Percentiles rank a stretch among this genome's conserved stretches.
Conservation (phyloP, 1,139 yeast species). For the Blastobotrys serpentis region DNA sequence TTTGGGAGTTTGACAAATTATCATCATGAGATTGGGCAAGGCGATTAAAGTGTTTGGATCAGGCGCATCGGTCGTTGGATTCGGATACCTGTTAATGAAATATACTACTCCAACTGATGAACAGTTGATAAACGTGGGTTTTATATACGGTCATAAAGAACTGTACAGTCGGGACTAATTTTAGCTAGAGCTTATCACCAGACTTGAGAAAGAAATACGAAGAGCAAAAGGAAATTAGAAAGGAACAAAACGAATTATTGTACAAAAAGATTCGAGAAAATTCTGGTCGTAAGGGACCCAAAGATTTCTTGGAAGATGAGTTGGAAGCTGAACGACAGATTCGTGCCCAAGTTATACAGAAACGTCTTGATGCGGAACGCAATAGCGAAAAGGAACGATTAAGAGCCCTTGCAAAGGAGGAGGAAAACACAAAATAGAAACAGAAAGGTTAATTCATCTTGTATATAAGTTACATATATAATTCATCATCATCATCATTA, state of each 20-base stretch:
- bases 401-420: constrained; percentile 34
- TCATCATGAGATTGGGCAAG: constrained; percentile 4
- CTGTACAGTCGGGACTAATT: no score
- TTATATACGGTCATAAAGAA: not conserved
- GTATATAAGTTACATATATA: no score
- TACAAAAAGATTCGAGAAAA: constrained; percentile 25
- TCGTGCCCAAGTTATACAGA: constrained; percentile 14
- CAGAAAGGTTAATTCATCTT: no score
- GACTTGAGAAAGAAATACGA: constrained; percentile 78
- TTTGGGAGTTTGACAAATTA: constrained; percentile 1
- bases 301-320: constrained; percentile 28
- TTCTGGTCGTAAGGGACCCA: constrained; percentile 27
- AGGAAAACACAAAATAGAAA: constrained; percentile 24
- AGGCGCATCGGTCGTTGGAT: constrained; percentile 60
- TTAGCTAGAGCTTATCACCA: constrained; percentile 58
- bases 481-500: no score
- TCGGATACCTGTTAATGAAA: constrained; percentile 65
- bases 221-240: constrained; percentile 54
- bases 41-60: constrained; percentile 7
- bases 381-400: constrained; percentile 31
- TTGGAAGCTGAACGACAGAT: constrained; percentile 26
- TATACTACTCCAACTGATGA: constrained; percentile 85
- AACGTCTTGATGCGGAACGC: constrained; percentile 16
- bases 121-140: constrained; percentile 54
- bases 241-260: constrained; percentile 61